A percentile compares a stretch with the other conserved stretches of the same genome.
Evolutionary conservation across 2,329 filamentous ascomycete species (phyloP).

Genomic region (Paraconiothyrium brasiliense): DNA sequence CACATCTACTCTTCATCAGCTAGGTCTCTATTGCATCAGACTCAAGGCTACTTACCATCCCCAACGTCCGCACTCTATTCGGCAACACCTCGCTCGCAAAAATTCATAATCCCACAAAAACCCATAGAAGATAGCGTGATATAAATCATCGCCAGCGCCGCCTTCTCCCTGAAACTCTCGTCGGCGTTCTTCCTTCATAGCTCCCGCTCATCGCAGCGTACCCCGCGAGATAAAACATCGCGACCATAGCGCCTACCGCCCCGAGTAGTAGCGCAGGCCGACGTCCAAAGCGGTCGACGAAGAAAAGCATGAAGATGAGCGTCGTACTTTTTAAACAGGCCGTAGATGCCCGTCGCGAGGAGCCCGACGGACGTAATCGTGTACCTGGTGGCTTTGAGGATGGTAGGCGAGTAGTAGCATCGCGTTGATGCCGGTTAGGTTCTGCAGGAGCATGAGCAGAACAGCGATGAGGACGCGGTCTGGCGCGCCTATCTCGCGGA

Average conservation of each 20-base stretch:
- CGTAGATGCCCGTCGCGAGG: constrained; percentile 76
- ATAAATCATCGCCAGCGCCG: constrained; percentile 72
- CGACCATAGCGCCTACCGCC: constrained; percentile 64
- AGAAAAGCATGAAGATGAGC: constrained; percentile 70
- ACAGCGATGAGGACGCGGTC: constrained; percentile 10
- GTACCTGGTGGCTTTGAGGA: constrained; percentile 72
- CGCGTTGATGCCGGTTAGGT: constrained; percentile 20
- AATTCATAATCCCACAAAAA: constrained; percentile 75
- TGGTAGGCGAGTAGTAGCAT: constrained; percentile 24
- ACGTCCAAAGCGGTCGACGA: constrained; percentile 70
- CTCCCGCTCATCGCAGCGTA: constrained; percentile 45
- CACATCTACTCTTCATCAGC: constrained; percentile 2
- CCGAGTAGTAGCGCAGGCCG: constrained; percentile 70
- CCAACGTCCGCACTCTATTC: constrained; percentile 65
- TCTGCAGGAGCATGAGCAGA: constrained; percentile 14
- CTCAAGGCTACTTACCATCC: constrained; percentile 41
- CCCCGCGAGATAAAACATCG: constrained; percentile 68
- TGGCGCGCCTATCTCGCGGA: constrained; percentile 7
- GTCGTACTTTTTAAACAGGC: constrained; percentile 76
- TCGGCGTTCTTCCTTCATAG: constrained; percentile 40
- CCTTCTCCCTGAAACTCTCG: constrained; percentile 44
- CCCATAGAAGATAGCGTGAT: constrained; percentile 74
- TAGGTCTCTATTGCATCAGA: not conserved
- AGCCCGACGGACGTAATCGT: constrained; percentile 65
- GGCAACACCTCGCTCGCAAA: constrained; percentile 77